A percentile compares a stretch with the other conserved stretches of the same genome.
Conservation (phyloP, 2,329 filamentous ascomycete species). For the Gaeumannomyces sp. region DNA sequence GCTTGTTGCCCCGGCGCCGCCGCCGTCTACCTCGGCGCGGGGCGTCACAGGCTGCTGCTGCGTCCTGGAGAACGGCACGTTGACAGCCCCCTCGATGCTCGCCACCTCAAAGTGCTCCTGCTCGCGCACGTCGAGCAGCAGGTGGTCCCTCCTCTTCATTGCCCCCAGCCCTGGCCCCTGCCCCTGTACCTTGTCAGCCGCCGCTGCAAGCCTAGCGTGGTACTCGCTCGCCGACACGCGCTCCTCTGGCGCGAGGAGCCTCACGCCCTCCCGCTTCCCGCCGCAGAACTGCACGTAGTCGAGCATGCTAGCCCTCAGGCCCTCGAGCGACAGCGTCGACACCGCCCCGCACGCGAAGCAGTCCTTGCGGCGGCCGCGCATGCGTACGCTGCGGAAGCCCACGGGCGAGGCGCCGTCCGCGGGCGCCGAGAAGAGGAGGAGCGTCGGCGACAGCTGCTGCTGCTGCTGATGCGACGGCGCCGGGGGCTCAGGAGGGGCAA, state of each 20-base stretch:
- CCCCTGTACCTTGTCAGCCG: constrained; percentile 15
- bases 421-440: constrained; percentile 45
- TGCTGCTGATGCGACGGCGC: constrained; percentile 10
- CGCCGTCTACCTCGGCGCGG: constrained; percentile 8
- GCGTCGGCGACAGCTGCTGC: constrained; percentile 10
- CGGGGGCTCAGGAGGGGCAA: neutral
- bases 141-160: constrained; percentile 29
- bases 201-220: constrained; percentile 20
- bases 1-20: neutral
- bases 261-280: constrained; percentile 41
- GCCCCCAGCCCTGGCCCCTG: constrained; percentile 7
- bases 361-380: constrained; percentile 60
- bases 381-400: constrained; percentile 65
- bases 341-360: constrained; percentile 72
- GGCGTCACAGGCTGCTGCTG: constrained; percentile 10
- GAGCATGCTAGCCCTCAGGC: constrained; percentile 57
- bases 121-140: constrained; percentile 79
- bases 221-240: constrained; percentile 63
- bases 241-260: constrained; percentile 55
- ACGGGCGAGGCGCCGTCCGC: constrained; percentile 26
- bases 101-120: constrained; percentile 79
- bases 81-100: constrained; percentile 68
- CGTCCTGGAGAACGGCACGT: constrained; percentile 57
- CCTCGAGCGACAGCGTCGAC: constrained; percentile 56
- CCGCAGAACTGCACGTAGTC: constrained; percentile 90